Evolutionary conservation across 495 filamentous ascomycete genomes (phyloP).

Genomic region (Aspergillus baeticus): DNA sequence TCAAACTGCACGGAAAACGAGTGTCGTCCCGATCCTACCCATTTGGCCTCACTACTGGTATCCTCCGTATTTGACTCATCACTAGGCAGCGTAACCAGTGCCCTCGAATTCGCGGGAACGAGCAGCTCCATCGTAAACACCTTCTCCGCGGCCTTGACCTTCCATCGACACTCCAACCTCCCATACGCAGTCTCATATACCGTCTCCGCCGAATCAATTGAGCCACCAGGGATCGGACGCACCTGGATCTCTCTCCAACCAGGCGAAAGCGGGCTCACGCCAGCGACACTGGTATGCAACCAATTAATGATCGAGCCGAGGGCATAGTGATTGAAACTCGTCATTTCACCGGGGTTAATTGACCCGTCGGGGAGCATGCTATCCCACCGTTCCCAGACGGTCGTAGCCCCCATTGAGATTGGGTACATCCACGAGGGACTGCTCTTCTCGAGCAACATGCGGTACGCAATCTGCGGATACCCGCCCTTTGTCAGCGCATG

Average conservation of each 20-base stretch:
- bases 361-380: conserved; percentile 50
- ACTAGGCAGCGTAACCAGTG: conserved; percentile 22
- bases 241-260: conserved; percentile 30
- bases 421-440: conserved; percentile 54
- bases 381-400: conserved; percentile 59
- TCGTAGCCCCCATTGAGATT: conserved; percentile 51
- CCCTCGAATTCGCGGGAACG: conserved; percentile 30
- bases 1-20: conserved; percentile 6
- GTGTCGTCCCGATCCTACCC: conserved; percentile 25
- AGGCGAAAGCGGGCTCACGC: conserved; percentile 21
- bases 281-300: conserved; percentile 30
- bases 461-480: conserved; percentile 31
- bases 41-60: not conserved
- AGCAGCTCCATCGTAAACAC: conserved; percentile 17
- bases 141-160: not conserved
- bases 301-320: conserved; percentile 41
- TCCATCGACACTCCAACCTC: conserved; percentile 27
- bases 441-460: conserved; percentile 40
- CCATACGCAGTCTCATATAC: conserved; percentile 30
- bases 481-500: conserved; percentile 41
- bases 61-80: not conserved
- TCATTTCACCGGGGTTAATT: conserved; percentile 55
- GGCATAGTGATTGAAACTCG: conserved; percentile 55
- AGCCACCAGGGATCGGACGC: conserved; percentile 27
- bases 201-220: conserved; percentile 19